Base-by-base conservation (phyloP, 805 yeast species). In the Saccharomycopsis fibuligera region DNA sequence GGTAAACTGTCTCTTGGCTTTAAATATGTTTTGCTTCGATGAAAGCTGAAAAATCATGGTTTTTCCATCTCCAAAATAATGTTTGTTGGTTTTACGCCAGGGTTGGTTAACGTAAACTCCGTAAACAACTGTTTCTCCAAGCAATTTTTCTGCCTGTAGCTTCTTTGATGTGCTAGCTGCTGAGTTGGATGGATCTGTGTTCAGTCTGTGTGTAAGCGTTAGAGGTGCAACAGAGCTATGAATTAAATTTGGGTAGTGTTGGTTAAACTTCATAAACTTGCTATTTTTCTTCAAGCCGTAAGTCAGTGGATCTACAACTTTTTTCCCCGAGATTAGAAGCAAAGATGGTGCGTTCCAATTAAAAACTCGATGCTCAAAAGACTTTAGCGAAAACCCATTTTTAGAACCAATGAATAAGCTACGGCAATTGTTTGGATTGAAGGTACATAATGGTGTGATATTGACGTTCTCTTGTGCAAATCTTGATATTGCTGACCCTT, bases 281-380 rank as follows among this genome's bases (percentile, higher is more conserved):
- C 36, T 16, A 30, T 45, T 41, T 5, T 16, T 35, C 24, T 31
- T 29, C 8, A 21, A 6, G 12, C 30, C 41, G 31, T 49, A 49
- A 22, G 44, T 41, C 2, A 12, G 9, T 14, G n/a, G 10, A 19
- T 51, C 24, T 14, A 46, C 61, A 22, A 81, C 61, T 41, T 78
- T 61, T 56, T 71, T 74, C 0, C 97, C 98, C 2, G 78, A 74
- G 0, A 91, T 68, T 0, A 90, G 51, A 6, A 90, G 56, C 1
- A 91, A 61, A 0, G 96, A 78, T 0, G 96, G 96, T 0, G 96
- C 93, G 56, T 78, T 80, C 96, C 97, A 91, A 57, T 89, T 87
- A 68, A 87, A 79, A 0, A 83, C 84, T 54, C 82, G 86, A 48
- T 83, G 75, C 64, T 90, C 96, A 50, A 91, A 74, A 0, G 96